Conservation (phyloP, 345 rosid genomes). For the Sapria himalayana region DNA sequence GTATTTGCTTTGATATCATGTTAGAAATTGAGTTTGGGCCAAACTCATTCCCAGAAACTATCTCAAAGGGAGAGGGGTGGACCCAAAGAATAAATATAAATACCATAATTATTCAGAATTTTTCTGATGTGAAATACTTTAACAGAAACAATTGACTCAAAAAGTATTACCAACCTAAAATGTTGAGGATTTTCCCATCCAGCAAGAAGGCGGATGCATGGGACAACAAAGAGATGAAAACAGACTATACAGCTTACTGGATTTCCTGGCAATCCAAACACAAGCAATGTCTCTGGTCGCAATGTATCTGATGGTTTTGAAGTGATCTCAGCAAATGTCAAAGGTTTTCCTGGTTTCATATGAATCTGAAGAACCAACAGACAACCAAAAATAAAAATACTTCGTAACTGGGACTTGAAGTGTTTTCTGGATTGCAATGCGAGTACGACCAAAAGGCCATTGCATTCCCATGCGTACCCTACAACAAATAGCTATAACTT, state of each 20-base stretch:
- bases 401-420: too few species aligned
- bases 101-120: too few species aligned
- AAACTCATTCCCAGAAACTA: too few species aligned
- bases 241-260: slow-evolving; percentile 91
- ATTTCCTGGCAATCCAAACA: slow-evolving; percentile 94
- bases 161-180: slow-evolving; percentile 33
- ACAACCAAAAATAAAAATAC: background rate
- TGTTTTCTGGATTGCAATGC: too few species aligned
- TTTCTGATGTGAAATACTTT: too few species aligned
- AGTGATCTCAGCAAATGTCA: slow-evolving; percentile 65
- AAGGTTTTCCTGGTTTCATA: slow-evolving; percentile 91
- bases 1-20: too few species aligned
- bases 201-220: slow-evolving; percentile 52
- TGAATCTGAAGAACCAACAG: slow-evolving; percentile 34
- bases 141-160: too few species aligned
- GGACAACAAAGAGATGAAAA: slow-evolving; percentile 74
- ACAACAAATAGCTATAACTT: too few species aligned
- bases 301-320: slow-evolving; percentile 16
- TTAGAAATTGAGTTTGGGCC: too few species aligned
- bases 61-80: too few species aligned
- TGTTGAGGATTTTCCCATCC: slow-evolving; percentile 74
- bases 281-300: slow-evolving; percentile 33
- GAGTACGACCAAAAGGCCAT: too few species aligned
- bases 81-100: background rate
- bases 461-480: too few species aligned